Evolutionary conservation across 2,329 filamentous ascomycete species (phyloP).

Genomic region (Fusarium luffae): DNA sequence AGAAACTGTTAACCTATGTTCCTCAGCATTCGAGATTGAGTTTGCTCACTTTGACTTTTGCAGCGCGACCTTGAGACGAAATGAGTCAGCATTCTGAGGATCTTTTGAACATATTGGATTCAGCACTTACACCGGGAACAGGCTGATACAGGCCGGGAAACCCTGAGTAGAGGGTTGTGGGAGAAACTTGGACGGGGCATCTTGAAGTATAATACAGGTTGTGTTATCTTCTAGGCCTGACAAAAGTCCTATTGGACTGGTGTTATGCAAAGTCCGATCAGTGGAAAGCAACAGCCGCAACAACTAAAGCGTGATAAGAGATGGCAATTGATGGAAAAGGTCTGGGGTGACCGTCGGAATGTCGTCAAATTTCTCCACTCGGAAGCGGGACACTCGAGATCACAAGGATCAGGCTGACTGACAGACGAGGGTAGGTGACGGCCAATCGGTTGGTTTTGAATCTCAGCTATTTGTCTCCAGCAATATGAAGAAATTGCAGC

Average conservation of each 20-base stretch:
- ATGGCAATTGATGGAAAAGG: conserved; percentile 23
- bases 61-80: conserved; percentile 69
- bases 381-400: conserved; percentile 32
- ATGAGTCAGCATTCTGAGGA: conserved; percentile 3
- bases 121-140: conserved; percentile 75
- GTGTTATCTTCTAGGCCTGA: neutral
- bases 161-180: conserved; percentile 71
- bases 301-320: conserved; percentile 17
- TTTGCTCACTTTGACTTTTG: conserved; percentile 82
- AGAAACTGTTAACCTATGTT: conserved; percentile 24
- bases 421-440: conserved; percentile 25
- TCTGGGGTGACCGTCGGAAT: conserved; percentile 34
- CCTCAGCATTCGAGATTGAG: neutral
- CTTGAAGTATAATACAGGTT: conserved; percentile 14
- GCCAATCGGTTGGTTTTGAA: conserved; percentile 15
- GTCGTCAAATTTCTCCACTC: conserved; percentile 45
- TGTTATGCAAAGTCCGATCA: neutral
- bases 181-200: conserved; percentile 63
- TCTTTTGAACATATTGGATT: neutral
- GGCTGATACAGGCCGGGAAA: conserved; percentile 82
- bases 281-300: neutral
- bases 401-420: conserved; percentile 34
- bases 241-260: neutral
- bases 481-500: conserved; percentile 14
- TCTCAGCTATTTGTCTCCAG: neutral